Evolutionary conservation across 257 asterid species (phyloP), one percentile per base, ranked within the genome.

Genomic region (Scutellaria baicalensis): DNA sequence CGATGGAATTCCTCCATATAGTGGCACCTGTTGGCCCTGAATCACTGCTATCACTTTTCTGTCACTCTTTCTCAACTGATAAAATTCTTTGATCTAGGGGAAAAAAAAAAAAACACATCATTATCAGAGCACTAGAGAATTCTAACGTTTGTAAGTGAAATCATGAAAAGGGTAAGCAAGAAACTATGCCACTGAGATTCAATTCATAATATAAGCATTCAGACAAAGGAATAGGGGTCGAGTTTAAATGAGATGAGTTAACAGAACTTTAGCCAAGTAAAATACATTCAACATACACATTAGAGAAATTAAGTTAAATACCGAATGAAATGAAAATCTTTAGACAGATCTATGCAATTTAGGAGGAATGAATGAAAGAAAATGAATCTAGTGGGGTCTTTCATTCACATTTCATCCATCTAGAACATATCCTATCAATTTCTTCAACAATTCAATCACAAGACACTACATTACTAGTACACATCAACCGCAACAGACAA

Each of bases 1-100:
- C 12, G 75, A 16, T 0, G 97, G 92, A 44, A 93, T 77, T 35
- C 95, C 96, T 6, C 98, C 98, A 39, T 93, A 90, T 4, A 90
- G 90, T 1, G 98, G 98, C 73, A 93, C 89, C 69, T 93, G 98
- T 44, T 84, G 70, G 13, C 93, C 97, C 57, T 68, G 72, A 31
- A 93, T 77, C 55, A 81, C 78, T 0, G 84, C 83, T 11, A 77
- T 68, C 74, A 86, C 81, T n/a, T 64, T 84, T 42, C 84, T 70
- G 62, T 74, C 75, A 50, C 95, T 88, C 86, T 82, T 90, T 63
- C 98, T 81, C 14, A 89, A 68, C 80, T 86, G 85, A 36, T 88
- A 92, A 70, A 92, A 88, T 68, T 79, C 82, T 44, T 64, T 77
- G 69, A 92, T 76, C 98, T 92, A 83, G 66, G n/a, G n/a, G n/a